Evolutionary conservation across 1,284 basidiomycete genomes (phyloP).

Genomic region (Cystobasidium sp.): DNA sequence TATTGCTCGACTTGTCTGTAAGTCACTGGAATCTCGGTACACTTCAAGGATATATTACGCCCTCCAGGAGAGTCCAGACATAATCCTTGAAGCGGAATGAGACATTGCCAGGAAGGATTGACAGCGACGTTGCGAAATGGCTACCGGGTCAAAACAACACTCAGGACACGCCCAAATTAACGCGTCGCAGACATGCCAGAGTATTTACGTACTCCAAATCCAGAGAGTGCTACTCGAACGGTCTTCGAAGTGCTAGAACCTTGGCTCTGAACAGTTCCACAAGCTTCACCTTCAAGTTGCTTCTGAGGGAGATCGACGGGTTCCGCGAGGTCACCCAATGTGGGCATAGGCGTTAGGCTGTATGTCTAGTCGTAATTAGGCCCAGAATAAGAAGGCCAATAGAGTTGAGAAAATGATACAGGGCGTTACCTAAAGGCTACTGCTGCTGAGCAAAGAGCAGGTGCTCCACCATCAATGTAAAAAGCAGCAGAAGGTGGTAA

Average conservation of each 20-base stretch:
- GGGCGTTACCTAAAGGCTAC: no score
- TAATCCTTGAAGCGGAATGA: constrained; percentile 7
- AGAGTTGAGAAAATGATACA: no score
- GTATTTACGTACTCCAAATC: constrained; percentile 4
- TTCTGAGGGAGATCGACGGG: background rate
- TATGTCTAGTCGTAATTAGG: no score
- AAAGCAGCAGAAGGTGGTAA: no score
- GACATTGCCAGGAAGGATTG: constrained; percentile 36
- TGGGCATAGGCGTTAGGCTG: background rate
- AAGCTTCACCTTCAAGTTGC: background rate
- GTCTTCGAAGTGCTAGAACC: background rate
- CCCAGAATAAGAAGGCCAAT: no score
- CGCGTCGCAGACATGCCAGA: no score
- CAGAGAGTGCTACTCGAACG: constrained; percentile 5
- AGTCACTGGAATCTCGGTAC: constrained; percentile 16
- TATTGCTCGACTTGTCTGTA: constrained; percentile 26
- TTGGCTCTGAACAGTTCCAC: background rate
- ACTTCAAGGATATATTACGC: background rate
- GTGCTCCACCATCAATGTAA: no score
- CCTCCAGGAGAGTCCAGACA: background rate
- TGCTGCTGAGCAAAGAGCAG: no score
- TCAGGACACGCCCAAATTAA: background rate
- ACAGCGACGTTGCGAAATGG: constrained; percentile 31
- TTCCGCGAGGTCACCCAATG: no score
- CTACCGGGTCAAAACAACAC: background rate